A percentile compares a stretch with the other conserved stretches of the same genome.
phyloP scores from a whole-genome alignment of 2,329 filamentous ascomycete species.

The Xylogone sp. region DNA sequence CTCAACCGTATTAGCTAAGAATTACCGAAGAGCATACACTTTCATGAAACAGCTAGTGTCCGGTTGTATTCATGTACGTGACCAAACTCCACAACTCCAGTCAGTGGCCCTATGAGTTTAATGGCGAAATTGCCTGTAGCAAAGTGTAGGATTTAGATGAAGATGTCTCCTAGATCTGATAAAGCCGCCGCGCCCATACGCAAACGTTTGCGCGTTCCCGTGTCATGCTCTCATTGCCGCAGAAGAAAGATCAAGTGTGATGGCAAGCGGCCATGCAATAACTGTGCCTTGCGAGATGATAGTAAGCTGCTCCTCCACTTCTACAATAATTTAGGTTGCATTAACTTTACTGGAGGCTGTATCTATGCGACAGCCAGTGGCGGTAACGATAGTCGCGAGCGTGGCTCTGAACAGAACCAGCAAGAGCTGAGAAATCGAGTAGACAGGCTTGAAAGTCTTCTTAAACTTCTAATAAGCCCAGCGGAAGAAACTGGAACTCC shows the following conservation, averaged over 20 bases:
- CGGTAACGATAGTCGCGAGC: background rate
- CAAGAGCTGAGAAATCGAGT: background rate
- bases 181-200: background rate
- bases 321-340: no score
- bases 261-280: background rate
- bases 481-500: background rate
- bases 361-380: background rate
- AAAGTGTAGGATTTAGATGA: no score
- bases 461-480: background rate
- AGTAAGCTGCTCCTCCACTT: no score
- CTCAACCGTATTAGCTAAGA: no score
- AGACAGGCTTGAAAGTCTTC: background rate
- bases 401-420: background rate
- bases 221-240: background rate
- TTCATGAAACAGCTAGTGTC: no score
- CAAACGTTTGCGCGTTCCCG: background rate
- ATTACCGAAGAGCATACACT: no score
- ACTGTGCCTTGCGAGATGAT: background rate
- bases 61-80: no score
- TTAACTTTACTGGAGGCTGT: no score
- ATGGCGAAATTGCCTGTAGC: no score
- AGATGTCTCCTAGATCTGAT: background rate
- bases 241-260: background rate
- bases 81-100: no score
- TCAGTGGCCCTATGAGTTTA: no score